Evolutionary conservation across 225 moss, liverwort and hornwort species (phyloP).

Genomic region (Antitrichia curtipendula): DNA sequence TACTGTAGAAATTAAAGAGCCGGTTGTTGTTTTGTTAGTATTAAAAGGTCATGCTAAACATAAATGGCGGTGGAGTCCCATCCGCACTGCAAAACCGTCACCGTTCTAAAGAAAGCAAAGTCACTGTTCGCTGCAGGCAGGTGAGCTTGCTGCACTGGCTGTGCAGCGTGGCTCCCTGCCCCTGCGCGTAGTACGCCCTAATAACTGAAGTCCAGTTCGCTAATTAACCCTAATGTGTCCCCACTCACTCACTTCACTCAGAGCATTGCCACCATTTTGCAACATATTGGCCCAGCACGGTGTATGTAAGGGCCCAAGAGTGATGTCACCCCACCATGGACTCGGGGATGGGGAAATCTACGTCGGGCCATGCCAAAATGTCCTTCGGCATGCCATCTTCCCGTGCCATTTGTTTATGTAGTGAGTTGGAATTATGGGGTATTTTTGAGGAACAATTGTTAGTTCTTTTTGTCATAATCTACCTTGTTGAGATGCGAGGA

Average conservation of each 20-base stretch:
- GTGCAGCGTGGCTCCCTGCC: not conserved
- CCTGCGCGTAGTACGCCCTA: not conserved
- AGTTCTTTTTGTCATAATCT: no score
- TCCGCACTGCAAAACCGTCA: not conserved
- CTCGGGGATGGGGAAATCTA: no score
- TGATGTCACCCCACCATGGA: no score
- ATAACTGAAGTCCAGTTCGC: not conserved
- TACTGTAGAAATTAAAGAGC: not conserved
- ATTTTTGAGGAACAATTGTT: no score
- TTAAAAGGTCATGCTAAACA: not conserved
- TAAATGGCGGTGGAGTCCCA: not conserved
- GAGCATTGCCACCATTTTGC: no score
- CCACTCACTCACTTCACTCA: not conserved
- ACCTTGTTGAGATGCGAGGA: no score
- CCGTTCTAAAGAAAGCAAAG: not conserved
- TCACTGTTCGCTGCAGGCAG: not conserved
- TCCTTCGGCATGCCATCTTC: no score
- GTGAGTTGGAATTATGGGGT: no score
- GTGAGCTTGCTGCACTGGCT: not conserved
- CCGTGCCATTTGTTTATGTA: no score
- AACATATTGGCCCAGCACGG: no score
- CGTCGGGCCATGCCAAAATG: no score
- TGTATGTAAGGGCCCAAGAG: no score
- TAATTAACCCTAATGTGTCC: not conserved
- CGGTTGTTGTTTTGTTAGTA: not conserved